Conservation (phyloP, 306 rosid genomes). For the Arachis stenosperma region DNA sequence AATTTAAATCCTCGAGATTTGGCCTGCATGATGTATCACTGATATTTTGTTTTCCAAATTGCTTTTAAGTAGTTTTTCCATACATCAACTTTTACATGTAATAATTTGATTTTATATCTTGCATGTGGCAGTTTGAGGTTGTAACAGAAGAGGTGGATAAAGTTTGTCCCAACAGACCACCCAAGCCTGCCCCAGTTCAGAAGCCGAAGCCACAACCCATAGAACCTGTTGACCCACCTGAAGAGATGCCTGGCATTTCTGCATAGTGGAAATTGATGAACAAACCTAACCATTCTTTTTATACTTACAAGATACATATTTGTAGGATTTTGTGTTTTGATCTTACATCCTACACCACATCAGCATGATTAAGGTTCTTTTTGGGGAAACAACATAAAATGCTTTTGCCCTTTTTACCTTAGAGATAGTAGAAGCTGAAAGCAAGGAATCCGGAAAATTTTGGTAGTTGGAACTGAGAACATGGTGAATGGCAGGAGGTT, state of each 20-base stretch:
- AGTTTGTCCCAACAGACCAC: constrained; percentile 73
- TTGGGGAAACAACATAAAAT: constrained; percentile 16
- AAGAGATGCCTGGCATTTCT: constrained; percentile 60
- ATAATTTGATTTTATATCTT: constrained; percentile 23
- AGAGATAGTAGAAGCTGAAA: constrained; percentile 25
- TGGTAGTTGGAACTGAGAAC: constrained; percentile 18
- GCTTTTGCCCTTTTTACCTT: constrained; percentile 12
- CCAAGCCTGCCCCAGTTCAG: constrained; percentile 52
- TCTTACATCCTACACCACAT: constrained; percentile 14
- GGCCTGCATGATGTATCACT: background rate
- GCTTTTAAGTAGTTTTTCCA: constrained; percentile 7
- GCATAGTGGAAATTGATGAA: constrained; percentile 48
- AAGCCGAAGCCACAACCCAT: constrained; percentile 53
- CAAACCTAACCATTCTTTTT: constrained; percentile 35
- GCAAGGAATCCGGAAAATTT: constrained; percentile 30
- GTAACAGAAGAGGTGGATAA: constrained; percentile 55
- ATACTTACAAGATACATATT: constrained; percentile 14
- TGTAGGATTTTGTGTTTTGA: constrained; percentile 25
- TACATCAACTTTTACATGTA: background rate
- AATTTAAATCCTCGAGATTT: background rate
- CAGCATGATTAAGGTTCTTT: constrained; percentile 25
- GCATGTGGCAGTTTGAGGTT: constrained; percentile 63
- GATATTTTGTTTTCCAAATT: background rate
- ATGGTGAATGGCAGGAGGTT: constrained; percentile 1
- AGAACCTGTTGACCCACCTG: constrained; percentile 39